Evolutionary conservation across 805 yeast genomes (phyloP), one percentile per base, ranked within the genome.

Genomic region (Teunomyces aglyptinius): DNA sequence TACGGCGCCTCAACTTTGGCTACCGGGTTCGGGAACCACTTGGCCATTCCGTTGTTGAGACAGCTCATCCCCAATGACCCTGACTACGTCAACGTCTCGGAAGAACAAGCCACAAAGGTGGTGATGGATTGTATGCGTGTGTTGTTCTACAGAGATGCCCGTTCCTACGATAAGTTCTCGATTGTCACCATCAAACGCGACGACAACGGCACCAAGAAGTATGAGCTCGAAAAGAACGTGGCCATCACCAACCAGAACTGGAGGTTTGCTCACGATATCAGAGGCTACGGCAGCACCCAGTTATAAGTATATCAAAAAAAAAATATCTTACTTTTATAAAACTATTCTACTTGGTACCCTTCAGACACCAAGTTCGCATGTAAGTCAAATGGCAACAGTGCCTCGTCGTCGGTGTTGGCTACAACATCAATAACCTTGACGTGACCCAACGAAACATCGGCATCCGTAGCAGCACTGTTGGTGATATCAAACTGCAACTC

Each of bases 21-120:
- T 39, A 91, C 98, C 3, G 99, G 99, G 1, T 92, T 90, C 64
- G 99, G 99, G 49, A 86, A 95, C 8, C 91, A 94, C 67, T 76
- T 94, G 67, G 99, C 99, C 3, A 70, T 90, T 38, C 99, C 99
- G 20, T 70, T 94, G 58, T 76, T 94, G 63, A 84, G 99, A 72
- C 83, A 86, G 63, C 78, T 85, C 49, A 88, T 86, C 29, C 96
- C 89, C 48, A 70, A 74, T 35, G 97, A 90, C 57, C 82, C 77
- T 22, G 96, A 90, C 59, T 87, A 79, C 48, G 77, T 69, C 33
- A 83, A 82, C 34, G 78, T 89, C 24, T 71, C 80, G 31, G 86
- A 88, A 62, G 85, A 77, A 49, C 82, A 86, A 41, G 99, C 97
- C 1, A 77, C 85, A 49, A 76, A 78, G 41, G 82, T 86, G n/a